Base-by-base conservation (phyloP, 805 yeast species). In the Sporopachydermia quercuum region DNA sequence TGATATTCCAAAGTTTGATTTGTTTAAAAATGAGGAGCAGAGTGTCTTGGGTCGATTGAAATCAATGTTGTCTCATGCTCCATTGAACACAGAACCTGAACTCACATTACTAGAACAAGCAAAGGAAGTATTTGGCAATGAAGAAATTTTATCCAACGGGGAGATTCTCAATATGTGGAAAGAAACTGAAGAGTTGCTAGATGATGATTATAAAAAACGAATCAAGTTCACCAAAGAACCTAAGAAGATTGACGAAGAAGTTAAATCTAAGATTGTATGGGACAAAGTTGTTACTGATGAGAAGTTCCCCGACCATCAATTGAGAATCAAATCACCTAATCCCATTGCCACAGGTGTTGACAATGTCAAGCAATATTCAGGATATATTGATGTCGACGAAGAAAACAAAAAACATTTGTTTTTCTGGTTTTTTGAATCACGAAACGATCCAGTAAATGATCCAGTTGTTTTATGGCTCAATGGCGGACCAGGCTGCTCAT, bases 401-500 rank as follows among this genome's bases (percentile, higher is more conserved):
- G 30, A 23, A 44, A 76, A 68, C 44, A 81, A 77, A 48, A 87
- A 86, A 62, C 93, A 83, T 58, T 78, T 87, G 57, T 89, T 87
- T 59, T 89, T 77, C 65, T 86, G 94, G 94, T 78, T 79, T 52
- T 89, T 89, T 50, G 96, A 87, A 60, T 79, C 93, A 39, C 75
- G 96, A 63, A 78, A 78, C 52, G 85, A 84, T 56, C 96, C 96
- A 3, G 61, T 58, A 40, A 82, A 65, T 40, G 96, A 89, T 58
- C 96, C 96, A 2, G 69, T 86, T 16, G 70, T 89, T 41, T 60
- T 79, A 46, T 81, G 89, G 97, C 66, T 87, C 50, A 87, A 87
- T 55, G 96, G 96, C 47, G 96, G 96, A 3, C 96, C 96, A 30
- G 96, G 96, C 8, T 87, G 96, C 56, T 83, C 95, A 0, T 83